Evolutionary conservation across 169 alveolate species (phyloP).

Genomic region (Prorocentrum cordatum): DNA sequence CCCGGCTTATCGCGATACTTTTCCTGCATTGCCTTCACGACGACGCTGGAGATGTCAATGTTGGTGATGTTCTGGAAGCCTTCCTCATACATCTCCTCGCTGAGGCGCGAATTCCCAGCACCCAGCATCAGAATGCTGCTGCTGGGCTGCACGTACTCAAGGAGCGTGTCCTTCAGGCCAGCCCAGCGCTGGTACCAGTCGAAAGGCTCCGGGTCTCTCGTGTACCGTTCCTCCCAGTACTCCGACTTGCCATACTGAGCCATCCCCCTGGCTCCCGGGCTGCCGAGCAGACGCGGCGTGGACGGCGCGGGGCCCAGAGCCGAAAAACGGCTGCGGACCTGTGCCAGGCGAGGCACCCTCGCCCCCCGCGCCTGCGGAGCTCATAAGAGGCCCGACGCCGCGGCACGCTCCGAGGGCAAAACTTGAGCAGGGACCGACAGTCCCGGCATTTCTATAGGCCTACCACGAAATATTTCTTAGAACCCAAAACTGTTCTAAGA

Average conservation of each 20-base stretch:
- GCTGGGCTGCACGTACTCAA: constrained; percentile 78
- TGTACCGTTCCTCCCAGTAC: constrained; percentile 88
- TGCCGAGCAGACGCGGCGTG: too few relatives aligned
- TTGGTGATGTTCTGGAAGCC: constrained; percentile 81
- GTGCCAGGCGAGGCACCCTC: too few relatives aligned
- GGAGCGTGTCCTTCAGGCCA: constrained; percentile 80
- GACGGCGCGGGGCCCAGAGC: too few relatives aligned
- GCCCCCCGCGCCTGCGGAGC: too few relatives aligned
- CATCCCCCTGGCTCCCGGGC: too few relatives aligned
- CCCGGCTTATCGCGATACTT: constrained; percentile 73
- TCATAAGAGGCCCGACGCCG: too few relatives aligned
- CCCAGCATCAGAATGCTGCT: constrained; percentile 81
- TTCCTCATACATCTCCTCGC: constrained; percentile 84
- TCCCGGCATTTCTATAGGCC: too few relatives aligned
- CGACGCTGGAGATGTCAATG: constrained; percentile 76
- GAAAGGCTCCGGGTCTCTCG: constrained; percentile 85
- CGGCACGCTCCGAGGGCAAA: too few relatives aligned
- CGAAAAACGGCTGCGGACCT: too few relatives aligned
- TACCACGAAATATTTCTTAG: too few relatives aligned
- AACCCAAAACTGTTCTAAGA: too few relatives aligned
- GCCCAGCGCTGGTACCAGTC: constrained; percentile 88
- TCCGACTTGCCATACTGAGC: constrained; percentile 80
- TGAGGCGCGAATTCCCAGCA: constrained; percentile 84
- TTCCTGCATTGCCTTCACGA: constrained; percentile 69
- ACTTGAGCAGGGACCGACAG: too few relatives aligned